These are phyloP conservation scores for Aspergillus oerlinghausenensis DNA, from an alignment of 2,329 filamentous ascomycete genomes.

Conservation along the genomic window DNA sequence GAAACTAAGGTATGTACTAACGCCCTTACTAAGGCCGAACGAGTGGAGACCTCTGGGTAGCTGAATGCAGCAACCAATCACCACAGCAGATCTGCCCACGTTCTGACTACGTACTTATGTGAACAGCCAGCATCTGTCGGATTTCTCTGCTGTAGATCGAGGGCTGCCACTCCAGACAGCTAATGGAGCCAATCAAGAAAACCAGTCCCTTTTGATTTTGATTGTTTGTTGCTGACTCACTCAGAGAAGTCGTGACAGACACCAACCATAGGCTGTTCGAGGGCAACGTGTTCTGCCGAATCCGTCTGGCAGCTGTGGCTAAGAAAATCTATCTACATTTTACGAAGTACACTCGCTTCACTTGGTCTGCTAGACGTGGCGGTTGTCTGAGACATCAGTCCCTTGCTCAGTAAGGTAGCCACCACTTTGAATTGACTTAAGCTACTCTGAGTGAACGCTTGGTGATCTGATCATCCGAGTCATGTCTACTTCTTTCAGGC, in stretches of 20 bases:
- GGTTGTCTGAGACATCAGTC: no score
- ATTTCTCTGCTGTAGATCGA: background rate
- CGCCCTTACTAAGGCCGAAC: background rate
- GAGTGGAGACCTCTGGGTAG: slow-evolving; percentile 16
- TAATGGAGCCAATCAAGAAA: background rate
- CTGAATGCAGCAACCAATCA: slow-evolving; percentile 16
- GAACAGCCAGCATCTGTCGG: background rate
- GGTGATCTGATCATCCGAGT: background rate
- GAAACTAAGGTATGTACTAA: background rate
- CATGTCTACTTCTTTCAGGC: background rate
- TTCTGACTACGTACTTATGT: slow-evolving; percentile 4
- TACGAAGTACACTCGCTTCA: background rate
- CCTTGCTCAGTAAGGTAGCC: background rate
- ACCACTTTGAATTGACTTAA: background rate
- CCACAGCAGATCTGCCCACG: slow-evolving; percentile 11
- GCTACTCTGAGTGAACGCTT: background rate
- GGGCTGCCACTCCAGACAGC: background rate
- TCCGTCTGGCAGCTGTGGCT: background rate
- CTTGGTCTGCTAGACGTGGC: no score
- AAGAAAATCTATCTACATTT: background rate
- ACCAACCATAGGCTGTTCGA: slow-evolving; percentile 7
- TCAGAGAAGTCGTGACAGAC: background rate
- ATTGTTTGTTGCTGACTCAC: background rate
- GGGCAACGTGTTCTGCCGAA: slow-evolving; percentile 6
- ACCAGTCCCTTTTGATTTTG: background rate